Conservation (phyloP, 2,329 filamentous ascomycete species). For the Ceratocystis lukuohia region DNA sequence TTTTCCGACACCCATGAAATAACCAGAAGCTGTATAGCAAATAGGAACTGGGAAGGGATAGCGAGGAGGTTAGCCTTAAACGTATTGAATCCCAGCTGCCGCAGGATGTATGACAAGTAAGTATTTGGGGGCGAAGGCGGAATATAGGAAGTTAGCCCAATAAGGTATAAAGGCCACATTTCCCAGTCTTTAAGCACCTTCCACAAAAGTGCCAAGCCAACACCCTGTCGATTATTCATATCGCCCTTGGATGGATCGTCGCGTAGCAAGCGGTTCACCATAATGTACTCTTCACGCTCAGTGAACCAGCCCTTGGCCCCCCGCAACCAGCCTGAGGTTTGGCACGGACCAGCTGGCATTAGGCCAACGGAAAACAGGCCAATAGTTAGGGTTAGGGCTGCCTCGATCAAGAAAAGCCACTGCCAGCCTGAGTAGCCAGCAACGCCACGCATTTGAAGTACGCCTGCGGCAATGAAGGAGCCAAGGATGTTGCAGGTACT, state of each 20-base stretch:
- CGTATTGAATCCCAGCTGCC: slow-evolving; percentile 31
- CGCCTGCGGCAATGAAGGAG: slow-evolving; percentile 35
- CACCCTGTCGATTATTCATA: slow-evolving; percentile 43
- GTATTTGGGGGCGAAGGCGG: slow-evolving; percentile 31
- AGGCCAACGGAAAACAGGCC: slow-evolving; percentile 33
- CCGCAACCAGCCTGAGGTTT: slow-evolving; percentile 43
- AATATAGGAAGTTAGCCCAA: slow-evolving; percentile 37
- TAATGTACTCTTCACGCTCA: slow-evolving; percentile 46
- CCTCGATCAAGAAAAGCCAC: slow-evolving; percentile 25
- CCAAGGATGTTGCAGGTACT: slow-evolving; percentile 25
- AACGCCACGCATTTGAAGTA: slow-evolving; percentile 28
- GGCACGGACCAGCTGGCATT: slow-evolving; percentile 34
- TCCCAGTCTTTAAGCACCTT: slow-evolving; percentile 44
- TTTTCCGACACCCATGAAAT: slow-evolving; percentile 34
- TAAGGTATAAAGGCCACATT: slow-evolving; percentile 44
- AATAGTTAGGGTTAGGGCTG: slow-evolving; percentile 28
- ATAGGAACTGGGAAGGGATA: slow-evolving; percentile 34
- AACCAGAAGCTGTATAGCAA: slow-evolving; percentile 34
- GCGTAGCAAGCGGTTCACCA: slow-evolving; percentile 46
- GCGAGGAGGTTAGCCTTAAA: slow-evolving; percentile 35
- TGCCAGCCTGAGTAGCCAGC: slow-evolving; percentile 30
- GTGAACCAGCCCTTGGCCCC: slow-evolving; percentile 48
- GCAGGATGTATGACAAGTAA: slow-evolving; percentile 35
- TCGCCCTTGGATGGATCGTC: slow-evolving; percentile 49
- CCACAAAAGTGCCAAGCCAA: slow-evolving; percentile 36